These are phyloP conservation scores for Amanita fuliginea DNA, from an alignment of 768 basidiomycete genomes.

Conservation along the genomic window DNA sequence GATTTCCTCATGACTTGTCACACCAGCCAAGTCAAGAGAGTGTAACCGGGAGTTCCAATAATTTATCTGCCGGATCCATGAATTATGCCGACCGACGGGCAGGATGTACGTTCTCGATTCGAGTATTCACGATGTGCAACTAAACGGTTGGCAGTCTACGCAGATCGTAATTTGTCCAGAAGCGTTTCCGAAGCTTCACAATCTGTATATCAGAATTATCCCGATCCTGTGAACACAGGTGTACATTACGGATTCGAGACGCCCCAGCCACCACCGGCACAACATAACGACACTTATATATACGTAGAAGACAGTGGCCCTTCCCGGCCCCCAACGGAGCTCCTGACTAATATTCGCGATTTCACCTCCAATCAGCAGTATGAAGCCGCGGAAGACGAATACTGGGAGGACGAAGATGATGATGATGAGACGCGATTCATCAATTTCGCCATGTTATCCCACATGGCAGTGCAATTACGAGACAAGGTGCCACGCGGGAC, in stretches of 20 bases:
- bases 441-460: slow-evolving; percentile 76
- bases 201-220: not conserved
- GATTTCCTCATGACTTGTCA: not conserved
- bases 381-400: slow-evolving; percentile 37
- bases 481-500: slow-evolving; percentile 83
- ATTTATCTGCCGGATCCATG: not conserved
- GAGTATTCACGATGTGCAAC: not conserved
- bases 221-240: not conserved
- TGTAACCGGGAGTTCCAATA: not conserved
- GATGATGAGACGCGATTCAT: slow-evolving; percentile 57
- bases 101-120: not conserved
- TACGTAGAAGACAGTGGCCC: slow-evolving; percentile 10
- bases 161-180: slow-evolving; percentile 1
- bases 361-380: slow-evolving; percentile 17
- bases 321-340: slow-evolving; percentile 20
- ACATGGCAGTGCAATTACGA: slow-evolving; percentile 79
- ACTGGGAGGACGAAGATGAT: slow-evolving; percentile 49
- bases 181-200: slow-evolving; percentile 5
- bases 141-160: not conserved
- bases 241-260: not conserved
- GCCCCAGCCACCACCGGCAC: not conserved
- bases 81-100: not conserved
- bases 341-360: slow-evolving; percentile 17
- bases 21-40: slow-evolving; percentile 2
- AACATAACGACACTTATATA: slow-evolving; percentile 8